Evolutionary conservation across 2,329 filamentous ascomycete genomes (phyloP), one percentile per base, ranked within the genome.

Genomic region (Xylariomycetidae sp.): DNA sequence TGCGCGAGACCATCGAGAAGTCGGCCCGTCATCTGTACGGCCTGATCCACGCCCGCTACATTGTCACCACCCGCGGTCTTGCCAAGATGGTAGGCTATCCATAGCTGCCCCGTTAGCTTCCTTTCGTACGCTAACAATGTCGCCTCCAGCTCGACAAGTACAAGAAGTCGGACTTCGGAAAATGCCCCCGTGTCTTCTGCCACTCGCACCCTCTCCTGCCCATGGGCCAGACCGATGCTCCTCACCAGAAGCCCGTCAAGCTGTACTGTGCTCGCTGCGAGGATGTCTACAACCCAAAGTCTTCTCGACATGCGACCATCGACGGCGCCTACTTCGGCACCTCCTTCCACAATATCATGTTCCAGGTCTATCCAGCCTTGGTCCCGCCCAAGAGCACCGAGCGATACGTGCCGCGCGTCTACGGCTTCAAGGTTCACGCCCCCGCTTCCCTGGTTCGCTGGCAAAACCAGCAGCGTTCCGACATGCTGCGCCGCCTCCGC

Each of bases 201-300:
- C 81, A 93, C 53, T 85, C 83, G 9, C 89, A 98, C 58, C 88
- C 89, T 6, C 79, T 98, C 24, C 77, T 98, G 18, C 92, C 92
- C 28, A 93, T 95, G 79, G 92, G 92, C 44, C 83, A 93, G 50
- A 85, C 87, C 51, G 92, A 98, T 63, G 71, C 90, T 3, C 78
- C 92, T 42, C 88, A 88, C 63, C 70, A 81, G 49, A 93, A 89
- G 54, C 81, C 90, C 29, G 92, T 95, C 47, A 96, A 95, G 64
- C 84, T 98, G 33, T 98, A 95, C 74, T 98, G 92, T 64, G 81
- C 85, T 29, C 86, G 88, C 51, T 98, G 92, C 70, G 92, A 98
- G 70, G 92, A 98, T 60, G 83, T 94, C 39, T 98, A 98, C 73
- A 96, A 96, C 64, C 92, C 92, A 27, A 98, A 98, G 62, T 96